Evolutionary conservation across 2,329 filamentous ascomycete species (phyloP).

Genomic region (Teratosphaeria zuluensis): DNA sequence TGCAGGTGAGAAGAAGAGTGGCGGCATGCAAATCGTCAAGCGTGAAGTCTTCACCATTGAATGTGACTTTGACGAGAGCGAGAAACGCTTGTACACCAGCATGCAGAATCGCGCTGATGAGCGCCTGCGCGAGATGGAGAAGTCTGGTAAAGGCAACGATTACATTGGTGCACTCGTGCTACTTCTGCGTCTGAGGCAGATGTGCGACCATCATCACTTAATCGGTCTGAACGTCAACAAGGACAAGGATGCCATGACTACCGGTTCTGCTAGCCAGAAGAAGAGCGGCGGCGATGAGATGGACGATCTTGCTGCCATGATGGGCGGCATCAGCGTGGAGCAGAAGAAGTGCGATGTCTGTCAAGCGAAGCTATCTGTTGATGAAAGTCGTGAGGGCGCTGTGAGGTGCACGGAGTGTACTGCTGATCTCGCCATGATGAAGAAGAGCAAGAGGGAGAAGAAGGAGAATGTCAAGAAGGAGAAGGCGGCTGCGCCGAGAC

Average conservation of each 20-base stretch:
- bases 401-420: conserved; percentile 66
- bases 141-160: conserved; percentile 60
- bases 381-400: conserved; percentile 43
- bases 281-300: conserved; percentile 50
- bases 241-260: conserved; percentile 75
- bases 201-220: conserved; percentile 87
- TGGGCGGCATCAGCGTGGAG: conserved; percentile 72
- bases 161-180: conserved; percentile 91
- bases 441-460: conserved; percentile 30
- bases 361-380: conserved; percentile 54
- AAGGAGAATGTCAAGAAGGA: conserved; percentile 16
- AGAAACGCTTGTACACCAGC: conserved; percentile 76
- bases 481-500: conserved; percentile 20
- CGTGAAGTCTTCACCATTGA: conserved; percentile 76
- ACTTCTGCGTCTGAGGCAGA: conserved; percentile 80
- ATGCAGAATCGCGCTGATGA: conserved; percentile 77
- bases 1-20: conserved; percentile 43
- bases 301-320: conserved; percentile 75
- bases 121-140: conserved; percentile 81
- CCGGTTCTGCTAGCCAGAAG: conserved; percentile 33
- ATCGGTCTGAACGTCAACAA: conserved; percentile 76
- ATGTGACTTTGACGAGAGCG: conserved; percentile 67
- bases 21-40: conserved; percentile 81
- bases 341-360: conserved; percentile 77
- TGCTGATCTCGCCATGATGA: conserved; percentile 49